Evolutionary conservation across 768 basidiomycete genomes (phyloP), one percentile per base, ranked within the genome.

Genomic region (Psilocybe tampanensis): DNA sequence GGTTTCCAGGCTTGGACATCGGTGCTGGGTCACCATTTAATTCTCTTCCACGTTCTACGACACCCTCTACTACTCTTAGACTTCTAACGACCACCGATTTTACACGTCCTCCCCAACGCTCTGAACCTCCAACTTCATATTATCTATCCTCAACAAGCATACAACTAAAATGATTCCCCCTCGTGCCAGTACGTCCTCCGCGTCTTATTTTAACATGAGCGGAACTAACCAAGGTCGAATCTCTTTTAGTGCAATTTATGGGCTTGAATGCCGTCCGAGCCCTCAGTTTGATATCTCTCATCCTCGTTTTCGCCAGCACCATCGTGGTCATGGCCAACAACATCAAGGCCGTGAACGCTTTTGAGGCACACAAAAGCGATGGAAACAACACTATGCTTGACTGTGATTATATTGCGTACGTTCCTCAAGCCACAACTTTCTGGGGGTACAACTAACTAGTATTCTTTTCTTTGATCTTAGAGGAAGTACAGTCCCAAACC

Each of bases 401-500:
- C 59, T 89, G 88, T 63, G 89, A 93, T 60, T 95, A 95, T 70
- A 87, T 94, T 65, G 85, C 88, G 85, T 92, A 69, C 58, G 85
- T 71, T 47, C 1, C 29, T 11, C 13, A 22, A 39, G 49, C 17
- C 51, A 21, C 21, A 29, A 42, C 29, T 32, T 5, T 12, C 23
- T 50, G 12, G 18, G 34, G 13, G 9, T 36, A 23, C 34, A 63
- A 36, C 29, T 9, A 9, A 5, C 29, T 29, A 57, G 32, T 32
- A 9, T 19, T 17, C 15, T 47, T 47, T 12, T 57, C 23, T 19
- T 55, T 8, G n/a, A n/a, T n/a, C n/a, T n/a, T 23, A 84, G 80
- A 65, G 83, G 88, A 52, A 90, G 88, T 71, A 92, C 93, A 0
- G 91, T 97, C n/a, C 94, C 94, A 2, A 93, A 94, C 72, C 94